Conservation (phyloP, 208 protist genomes). For the Trypanosoma avium region DNA sequence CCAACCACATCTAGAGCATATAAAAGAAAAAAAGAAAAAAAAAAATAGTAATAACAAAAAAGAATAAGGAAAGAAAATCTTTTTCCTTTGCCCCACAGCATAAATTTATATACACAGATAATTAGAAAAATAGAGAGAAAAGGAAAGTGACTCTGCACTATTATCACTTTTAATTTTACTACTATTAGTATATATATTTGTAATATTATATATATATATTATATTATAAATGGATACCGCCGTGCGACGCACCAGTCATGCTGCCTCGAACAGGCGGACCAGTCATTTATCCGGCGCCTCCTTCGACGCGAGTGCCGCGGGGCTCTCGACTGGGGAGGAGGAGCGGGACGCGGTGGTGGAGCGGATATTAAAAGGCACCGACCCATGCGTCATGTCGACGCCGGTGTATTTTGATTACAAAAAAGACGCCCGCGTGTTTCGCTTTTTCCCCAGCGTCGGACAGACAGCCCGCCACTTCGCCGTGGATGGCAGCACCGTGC, state of each 20-base stretch:
- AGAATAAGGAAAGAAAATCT: too few relatives aligned
- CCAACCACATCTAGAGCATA: too few relatives aligned
- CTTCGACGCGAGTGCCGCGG: conserved; percentile 13
- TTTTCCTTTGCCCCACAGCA: too few relatives aligned
- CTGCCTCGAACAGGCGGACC: conserved; percentile 1
- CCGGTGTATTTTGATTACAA: conserved; percentile 94
- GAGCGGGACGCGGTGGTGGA: conserved; percentile 80
- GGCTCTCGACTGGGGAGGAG: conserved; percentile 57
- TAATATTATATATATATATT: conserved; percentile 4
- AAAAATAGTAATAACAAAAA: too few relatives aligned
- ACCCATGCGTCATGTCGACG: conserved; percentile 89
- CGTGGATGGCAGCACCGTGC: conserved; percentile 81
- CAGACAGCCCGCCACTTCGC: conserved; percentile 85
- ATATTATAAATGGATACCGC: conserved; percentile 1
- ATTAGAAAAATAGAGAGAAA: too few relatives aligned
- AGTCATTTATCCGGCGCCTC: conserved; percentile 24
- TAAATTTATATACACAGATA: too few relatives aligned
- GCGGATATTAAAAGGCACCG: conserved; percentile 92
- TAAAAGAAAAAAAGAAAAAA: too few relatives aligned
- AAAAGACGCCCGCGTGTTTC: conserved; percentile 90
- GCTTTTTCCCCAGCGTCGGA: conserved; percentile 87
- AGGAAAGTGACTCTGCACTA: too few relatives aligned
- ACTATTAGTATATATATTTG: neutral
- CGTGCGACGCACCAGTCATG: conserved; percentile 6
- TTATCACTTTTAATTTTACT: neutral